Base-by-base conservation (phyloP, 192 early-diverging fungal genomes). In the Chytriomyces confervae region DNA sequence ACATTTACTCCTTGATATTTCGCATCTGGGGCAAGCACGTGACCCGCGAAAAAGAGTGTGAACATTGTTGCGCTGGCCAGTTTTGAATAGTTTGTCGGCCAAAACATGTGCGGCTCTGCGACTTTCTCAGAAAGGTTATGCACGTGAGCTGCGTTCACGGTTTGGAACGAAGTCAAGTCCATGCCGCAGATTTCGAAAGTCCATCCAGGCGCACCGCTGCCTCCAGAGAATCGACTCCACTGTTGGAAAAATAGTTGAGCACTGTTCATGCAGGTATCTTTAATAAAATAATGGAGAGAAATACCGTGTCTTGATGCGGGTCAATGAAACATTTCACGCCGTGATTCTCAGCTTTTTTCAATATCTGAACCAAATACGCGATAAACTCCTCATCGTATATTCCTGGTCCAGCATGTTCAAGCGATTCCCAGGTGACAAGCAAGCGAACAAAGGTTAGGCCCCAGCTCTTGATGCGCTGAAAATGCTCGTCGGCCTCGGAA, bases 61-160 rank as follows among this genome's bases (percentile, higher is more conserved):
- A 95, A 95, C 93, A 95, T 94, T 5, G 94, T 94, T 24, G 91
- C 87, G 20, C 87, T 88, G 6, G 93, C 94, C 16, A 94, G 85
- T 75, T 95, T 95, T 7, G 90, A 91, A 75, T 95, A 95, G 82
- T 95, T 95, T 62, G 94, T 95, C 0, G 94, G 93, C 94, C 94
- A 95, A 7, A 91, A 86, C 87, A 89, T 88, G 29, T 87, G 85
- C 11, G 76, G 77, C 48, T 61, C 79, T 47, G 47, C 69, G 70
- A 46, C 71, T 7, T n/a, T 44, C 18, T 77, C 76, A 53, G 88
- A 86, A 5, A 88, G 85, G 51, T 92, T 91, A 74, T 95, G 93
- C 13, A 94, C 89, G 81, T 92, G 91, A 7, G 93, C 94, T 8
- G 94, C 93, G 7, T 92, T 93, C 36, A 91, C 91, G 1, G 84